Conservation (phyloP, 495 filamentous ascomycete genomes). For the Daldinia childiae region DNA sequence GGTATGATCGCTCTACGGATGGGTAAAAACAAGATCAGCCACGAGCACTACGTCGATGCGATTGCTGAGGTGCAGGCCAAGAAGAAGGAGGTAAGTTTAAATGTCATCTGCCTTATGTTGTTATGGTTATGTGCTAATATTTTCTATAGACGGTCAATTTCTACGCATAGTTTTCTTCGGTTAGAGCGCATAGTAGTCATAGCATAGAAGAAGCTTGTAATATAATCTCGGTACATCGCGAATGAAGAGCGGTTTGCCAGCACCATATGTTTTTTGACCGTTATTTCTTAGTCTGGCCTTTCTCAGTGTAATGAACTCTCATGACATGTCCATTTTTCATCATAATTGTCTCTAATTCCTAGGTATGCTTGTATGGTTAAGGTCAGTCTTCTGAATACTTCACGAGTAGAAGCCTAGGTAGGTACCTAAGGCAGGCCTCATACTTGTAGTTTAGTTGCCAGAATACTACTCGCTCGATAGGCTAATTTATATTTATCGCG, state of each 20-base stretch:
- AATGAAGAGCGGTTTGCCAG: constrained; percentile 24
- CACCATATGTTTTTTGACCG: neutral
- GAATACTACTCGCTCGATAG: too few species aligned
- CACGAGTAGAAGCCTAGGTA: too few species aligned
- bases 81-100: constrained; percentile 83
- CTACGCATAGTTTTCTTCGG: constrained; percentile 65
- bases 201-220: constrained; percentile 39
- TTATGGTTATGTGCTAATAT: constrained; percentile 42
- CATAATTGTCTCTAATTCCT: neutral
- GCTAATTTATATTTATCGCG: too few species aligned
- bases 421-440: too few species aligned
- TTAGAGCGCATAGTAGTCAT: constrained; percentile 19
- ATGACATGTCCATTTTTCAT: neutral
- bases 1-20: constrained; percentile 98
- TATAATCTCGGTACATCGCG: constrained; percentile 28
- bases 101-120: neutral
- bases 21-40: constrained; percentile 91
- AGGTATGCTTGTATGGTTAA: neutral
- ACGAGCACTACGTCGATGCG: constrained; percentile 99
- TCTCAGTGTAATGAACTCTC: neutral
- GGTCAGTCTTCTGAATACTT: neutral
- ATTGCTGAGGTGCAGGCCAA: constrained; percentile 97
- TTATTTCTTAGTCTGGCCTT: neutral
- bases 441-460: too few species aligned
- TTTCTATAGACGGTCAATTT: constrained; percentile 65